These are phyloP conservation scores for Crithidia thermophila DNA, from an alignment of 208 protist species.

Conservation along the genomic window DNA sequence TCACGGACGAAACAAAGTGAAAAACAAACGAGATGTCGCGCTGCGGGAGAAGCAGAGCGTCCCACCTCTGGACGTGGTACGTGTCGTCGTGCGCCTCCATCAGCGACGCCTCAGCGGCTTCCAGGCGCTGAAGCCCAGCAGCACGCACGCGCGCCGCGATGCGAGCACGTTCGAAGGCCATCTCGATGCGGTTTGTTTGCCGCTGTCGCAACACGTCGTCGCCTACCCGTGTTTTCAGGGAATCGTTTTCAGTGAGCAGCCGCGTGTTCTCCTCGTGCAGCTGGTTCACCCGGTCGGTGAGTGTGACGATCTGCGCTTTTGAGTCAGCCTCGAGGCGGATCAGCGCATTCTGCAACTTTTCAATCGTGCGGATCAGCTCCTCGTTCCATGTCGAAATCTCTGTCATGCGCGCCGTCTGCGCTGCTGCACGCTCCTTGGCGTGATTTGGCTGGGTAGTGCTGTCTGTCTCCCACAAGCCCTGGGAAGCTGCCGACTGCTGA, in stretches of 20 bases:
- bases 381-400: conserved; percentile 63
- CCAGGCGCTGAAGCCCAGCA: conserved; percentile 67
- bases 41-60: conserved; percentile 61
- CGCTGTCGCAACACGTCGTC: conserved; percentile 79
- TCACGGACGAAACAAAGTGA: conserved; percentile 61
- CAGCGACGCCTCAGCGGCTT: conserved; percentile 63
- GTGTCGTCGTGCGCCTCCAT: conserved; percentile 89
- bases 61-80: conserved; percentile 76
- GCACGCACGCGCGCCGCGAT: conserved; percentile 58
- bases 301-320: conserved; percentile 49
- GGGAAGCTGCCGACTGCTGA: conserved; percentile 5
- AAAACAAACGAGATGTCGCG: conserved; percentile 86
- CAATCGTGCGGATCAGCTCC: conserved; percentile 65
- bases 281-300: conserved; percentile 48
- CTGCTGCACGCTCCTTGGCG: conserved; percentile 2
- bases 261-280: conserved; percentile 36
- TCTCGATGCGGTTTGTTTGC: conserved; percentile 71
- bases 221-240: conserved; percentile 68
- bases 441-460: neutral
- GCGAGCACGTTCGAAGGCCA: conserved; percentile 60
- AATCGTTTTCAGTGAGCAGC: conserved; percentile 62
- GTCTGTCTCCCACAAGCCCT: conserved; percentile 1
- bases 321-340: conserved; percentile 57
- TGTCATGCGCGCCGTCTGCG: conserved; percentile 30
- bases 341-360: conserved; percentile 57